Evolutionary conservation across 352 stramenopile genomes (phyloP), one percentile per base, ranked within the genome.

Genomic region (Pythium biforme): DNA sequence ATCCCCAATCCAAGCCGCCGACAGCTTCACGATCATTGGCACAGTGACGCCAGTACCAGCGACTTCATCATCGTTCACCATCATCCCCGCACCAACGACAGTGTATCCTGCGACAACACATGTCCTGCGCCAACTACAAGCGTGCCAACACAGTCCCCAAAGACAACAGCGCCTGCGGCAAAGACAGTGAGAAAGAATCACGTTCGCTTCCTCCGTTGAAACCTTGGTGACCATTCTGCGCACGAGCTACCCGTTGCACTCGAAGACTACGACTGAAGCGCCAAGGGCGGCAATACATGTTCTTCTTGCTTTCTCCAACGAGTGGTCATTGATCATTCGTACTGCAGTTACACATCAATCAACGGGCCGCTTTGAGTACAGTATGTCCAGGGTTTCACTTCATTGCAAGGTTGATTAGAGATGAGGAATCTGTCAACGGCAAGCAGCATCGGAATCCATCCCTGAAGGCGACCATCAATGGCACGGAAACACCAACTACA

Each of bases 11-110:
- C 19, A 60, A 25, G 12, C 40, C 5, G 26, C 15, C 15, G 39
- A 41, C 10, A 49, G 54, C 37, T 52, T 53, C 40, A 43, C 43
- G 40, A 46, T 61, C 41, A 61, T 61, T 33, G 19, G 26, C 19
- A 40, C 46, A 11, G n/a, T 20, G 27, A 29, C 49, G 11, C 54
- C 54, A 39, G 37, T 27, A n/a, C 41, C 54, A 27, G 45, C 8
- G 19, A 23, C 50, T 45, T 29, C 47, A 8, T 23, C 47, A 22
- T 23, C 26, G 10, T 47, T 41, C n/a, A 56, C 29, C 15, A 43
- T 50, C 25, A 23, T 34, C n/a, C 34, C 56, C 34, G 1, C 47
- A 12, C 56, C 46, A 6, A 49, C 55, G 14, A 34, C 27, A n/a
- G 26, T n/a, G 23, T 25, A 10, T 19, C 33, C 55, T 25, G 20